A percentile compares a stretch with the other conserved stretches of the same genome.
Evolutionary conservation across 108 stramenopile genomes (phyloP).

Genomic region (Nitzschia palea): DNA sequence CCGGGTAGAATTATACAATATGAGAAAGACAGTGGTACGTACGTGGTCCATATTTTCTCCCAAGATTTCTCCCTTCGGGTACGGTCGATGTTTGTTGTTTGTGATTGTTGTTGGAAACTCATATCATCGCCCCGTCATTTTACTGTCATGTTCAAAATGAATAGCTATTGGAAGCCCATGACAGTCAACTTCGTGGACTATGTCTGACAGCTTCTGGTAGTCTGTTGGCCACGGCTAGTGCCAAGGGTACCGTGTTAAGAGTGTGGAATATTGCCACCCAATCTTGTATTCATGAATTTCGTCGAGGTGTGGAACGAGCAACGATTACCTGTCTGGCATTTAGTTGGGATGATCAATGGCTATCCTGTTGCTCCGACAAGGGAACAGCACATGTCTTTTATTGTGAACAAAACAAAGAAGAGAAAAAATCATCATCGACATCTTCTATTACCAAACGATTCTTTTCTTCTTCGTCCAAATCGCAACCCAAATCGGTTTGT

Average conservation of each 20-base stretch:
- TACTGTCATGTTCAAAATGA: no score
- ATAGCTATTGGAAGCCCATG: constrained; percentile 92
- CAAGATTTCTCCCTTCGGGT: not conserved
- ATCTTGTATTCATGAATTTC: constrained; percentile 82
- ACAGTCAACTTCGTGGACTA: constrained; percentile 82
- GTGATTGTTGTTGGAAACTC: not conserved
- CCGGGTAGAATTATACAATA: constrained; percentile 94
- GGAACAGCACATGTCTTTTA: constrained; percentile 95
- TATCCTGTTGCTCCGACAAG: constrained; percentile 94
- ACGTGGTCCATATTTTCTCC: no score
- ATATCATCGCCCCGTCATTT: constrained; percentile 2
- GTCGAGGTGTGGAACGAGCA: constrained; percentile 93
- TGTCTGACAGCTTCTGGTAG: constrained; percentile 88
- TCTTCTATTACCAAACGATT: constrained; percentile 14
- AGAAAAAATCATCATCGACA: constrained; percentile 10
- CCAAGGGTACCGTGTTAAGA: constrained; percentile 94
- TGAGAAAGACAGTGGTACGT: constrained; percentile 79
- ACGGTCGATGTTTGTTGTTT: not conserved
- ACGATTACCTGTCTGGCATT: constrained; percentile 89
- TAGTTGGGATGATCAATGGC: constrained; percentile 76
- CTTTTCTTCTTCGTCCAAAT: constrained; percentile 16
- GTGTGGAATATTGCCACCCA: constrained; percentile 85
- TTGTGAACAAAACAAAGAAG: constrained; percentile 39
- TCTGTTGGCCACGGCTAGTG: constrained; percentile 88
- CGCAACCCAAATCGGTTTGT: constrained; percentile 63